phyloP scores from a whole-genome alignment of 257 asterid species.

The Craterostigma plantagineum region DNA sequence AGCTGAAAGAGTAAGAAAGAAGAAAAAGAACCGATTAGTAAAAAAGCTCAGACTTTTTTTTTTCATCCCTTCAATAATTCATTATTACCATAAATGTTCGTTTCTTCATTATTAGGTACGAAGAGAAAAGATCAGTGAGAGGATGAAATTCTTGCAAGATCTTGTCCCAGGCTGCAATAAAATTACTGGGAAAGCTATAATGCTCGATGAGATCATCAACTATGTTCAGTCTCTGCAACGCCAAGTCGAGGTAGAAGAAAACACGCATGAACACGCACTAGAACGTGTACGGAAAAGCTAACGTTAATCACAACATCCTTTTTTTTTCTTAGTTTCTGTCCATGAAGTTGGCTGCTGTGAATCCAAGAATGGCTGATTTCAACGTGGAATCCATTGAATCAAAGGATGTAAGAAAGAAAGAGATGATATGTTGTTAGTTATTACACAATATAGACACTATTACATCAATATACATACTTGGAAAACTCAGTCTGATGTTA shows the following conservation, averaged over 20 bases:
- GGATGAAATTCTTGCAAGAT: conserved; percentile 78
- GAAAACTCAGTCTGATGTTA: not conserved
- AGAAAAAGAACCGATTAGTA: too few species aligned
- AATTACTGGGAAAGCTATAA: conserved; percentile 96
- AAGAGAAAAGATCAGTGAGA: conserved; percentile 82
- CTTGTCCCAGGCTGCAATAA: conserved; percentile 95
- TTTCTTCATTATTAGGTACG: conserved; percentile 31
- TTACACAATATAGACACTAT: too few species aligned
- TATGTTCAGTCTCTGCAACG: conserved; percentile 75
- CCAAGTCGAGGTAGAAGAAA: conserved; percentile 56
- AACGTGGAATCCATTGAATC: conserved; percentile 46
- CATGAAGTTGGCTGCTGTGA: conserved; percentile 65
- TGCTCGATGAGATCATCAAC: conserved; percentile 90
- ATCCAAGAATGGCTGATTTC: conserved; percentile 68
- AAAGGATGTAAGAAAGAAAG: conserved; percentile 43
- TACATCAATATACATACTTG: too few species aligned
- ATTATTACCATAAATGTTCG: too few species aligned
- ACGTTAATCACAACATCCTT: too few species aligned
- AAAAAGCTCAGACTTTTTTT: too few species aligned
- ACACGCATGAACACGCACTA: not conserved
- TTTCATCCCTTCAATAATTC: too few species aligned
- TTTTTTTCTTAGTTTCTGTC: conserved; percentile 54
- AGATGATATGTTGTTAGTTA: too few species aligned
- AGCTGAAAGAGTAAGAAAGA: conserved; percentile 62
- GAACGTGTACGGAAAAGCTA: too few species aligned